phyloP scores from a whole-genome alignment of 148 eudicot species.

The Vaccinium darrowii region DNA sequence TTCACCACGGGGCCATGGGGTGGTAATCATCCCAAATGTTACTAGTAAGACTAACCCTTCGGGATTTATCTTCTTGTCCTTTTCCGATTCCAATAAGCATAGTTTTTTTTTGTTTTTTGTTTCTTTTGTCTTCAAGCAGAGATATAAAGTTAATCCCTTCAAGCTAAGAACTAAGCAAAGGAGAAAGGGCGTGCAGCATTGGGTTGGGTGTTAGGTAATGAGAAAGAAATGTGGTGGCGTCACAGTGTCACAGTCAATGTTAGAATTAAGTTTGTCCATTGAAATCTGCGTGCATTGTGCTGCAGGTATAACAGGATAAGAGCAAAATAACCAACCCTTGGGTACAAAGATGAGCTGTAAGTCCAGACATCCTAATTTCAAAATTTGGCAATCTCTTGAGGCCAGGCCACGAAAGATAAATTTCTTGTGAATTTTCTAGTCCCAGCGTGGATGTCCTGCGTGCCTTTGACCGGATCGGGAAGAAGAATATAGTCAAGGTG shows the following conservation, averaged over 20 bases:
- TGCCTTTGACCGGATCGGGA: no score
- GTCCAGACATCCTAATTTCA: no score
- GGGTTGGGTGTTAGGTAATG: conserved; percentile 12
- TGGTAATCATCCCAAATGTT: no score
- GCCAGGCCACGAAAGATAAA: no score
- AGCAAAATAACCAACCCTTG: not conserved
- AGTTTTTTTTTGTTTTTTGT: not conserved
- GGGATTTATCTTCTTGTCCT: not conserved
- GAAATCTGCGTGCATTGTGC: not conserved
- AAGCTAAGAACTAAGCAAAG: not conserved
- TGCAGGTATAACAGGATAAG: conserved; percentile 11
- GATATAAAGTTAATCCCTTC: not conserved
- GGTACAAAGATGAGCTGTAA: no score
- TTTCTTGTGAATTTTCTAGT: no score
- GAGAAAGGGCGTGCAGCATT: not conserved
- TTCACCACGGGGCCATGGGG: no score
- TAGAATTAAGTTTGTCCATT: conserved; percentile 2
- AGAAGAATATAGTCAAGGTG: no score
- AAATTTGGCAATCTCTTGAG: no score
- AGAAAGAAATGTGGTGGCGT: conserved; percentile 1
- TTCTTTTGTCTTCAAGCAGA: not conserved
- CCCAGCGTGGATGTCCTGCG: no score
- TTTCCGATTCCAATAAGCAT: not conserved
- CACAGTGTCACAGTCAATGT: not conserved
- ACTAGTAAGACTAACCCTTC: no score